Base-by-base conservation (phyloP, 345 rosid genomes). In the Excoecaria cochinchinensis region DNA sequence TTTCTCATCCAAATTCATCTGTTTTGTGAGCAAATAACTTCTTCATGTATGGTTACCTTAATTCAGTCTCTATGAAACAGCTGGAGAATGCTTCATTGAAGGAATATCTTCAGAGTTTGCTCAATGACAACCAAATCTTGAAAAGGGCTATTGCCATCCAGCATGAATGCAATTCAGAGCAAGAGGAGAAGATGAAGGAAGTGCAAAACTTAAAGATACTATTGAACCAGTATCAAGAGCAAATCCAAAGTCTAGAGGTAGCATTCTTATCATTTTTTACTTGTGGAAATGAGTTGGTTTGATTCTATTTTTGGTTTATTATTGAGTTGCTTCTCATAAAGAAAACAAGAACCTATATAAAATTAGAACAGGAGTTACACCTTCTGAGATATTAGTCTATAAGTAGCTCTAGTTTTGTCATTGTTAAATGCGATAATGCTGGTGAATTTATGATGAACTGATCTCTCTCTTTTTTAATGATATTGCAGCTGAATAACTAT, bases 201-300 rank as follows among this genome's bases (percentile, higher is more conserved):
- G 68, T 79, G 42, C 81, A 81, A 56, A 85, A 69, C 44, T 70
- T 87, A 74, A 84, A 84, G 78, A 75, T 76, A 19, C 60, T 82
- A 38, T 25, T 87, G 1, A 79, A 75, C 74, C 85, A 87, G 53
- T 87, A 79, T 78, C 89, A 87, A 73, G 89, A 85, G 73, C 86
- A 85, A 79, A 74, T 84, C 61, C 86, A 73, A 67, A 82, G 65
- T 21, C 78, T 85, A 42, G 88, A 87, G 87, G 90, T 87, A 87
- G 50, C n/a, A 24, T 5, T 3, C 61, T 55, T 19, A 57, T 57
- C 40, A 6, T 61, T 59, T 53, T 71, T 39, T 60, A 15, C 13
- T 50, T 57, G 42, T 64, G 15, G 19, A 55, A 13, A 47, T 62
- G 5, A 31, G 19, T 36, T 10, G 3, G 46, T 17, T 2, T 11